These are phyloP conservation scores for Suillus fuscotomentosus DNA, from an alignment of 768 basidiomycete genomes.

Conservation along the genomic window DNA sequence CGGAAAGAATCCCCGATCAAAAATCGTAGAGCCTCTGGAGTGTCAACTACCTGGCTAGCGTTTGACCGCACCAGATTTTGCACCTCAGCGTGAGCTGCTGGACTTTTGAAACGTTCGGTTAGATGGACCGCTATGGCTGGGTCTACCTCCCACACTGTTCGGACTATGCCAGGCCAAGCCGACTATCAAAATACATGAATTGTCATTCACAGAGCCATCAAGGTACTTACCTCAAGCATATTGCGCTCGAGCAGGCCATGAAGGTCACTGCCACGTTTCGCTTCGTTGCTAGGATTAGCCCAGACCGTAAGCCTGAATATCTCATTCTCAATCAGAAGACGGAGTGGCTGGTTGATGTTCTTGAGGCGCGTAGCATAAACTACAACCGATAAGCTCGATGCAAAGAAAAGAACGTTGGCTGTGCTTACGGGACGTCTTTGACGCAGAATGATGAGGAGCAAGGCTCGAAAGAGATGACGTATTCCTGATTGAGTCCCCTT, in stretches of 20 bases:
- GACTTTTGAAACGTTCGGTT: constrained; percentile 83
- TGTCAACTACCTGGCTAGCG: constrained; percentile 64
- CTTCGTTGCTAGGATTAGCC: constrained; percentile 83
- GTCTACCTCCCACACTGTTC: constrained; percentile 77
- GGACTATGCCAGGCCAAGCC: constrained; percentile 66
- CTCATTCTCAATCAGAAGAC: constrained; percentile 88
- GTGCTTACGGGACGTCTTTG: constrained; percentile 41
- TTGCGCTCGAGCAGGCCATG: constrained; percentile 54
- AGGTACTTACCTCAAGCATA: constrained; percentile 54
- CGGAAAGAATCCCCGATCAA: constrained; percentile 76
- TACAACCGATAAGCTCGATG: constrained; percentile 21
- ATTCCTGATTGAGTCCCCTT: constrained; percentile 68
- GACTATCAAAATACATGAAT: constrained; percentile 33
- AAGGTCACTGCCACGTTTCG: constrained; percentile 64
- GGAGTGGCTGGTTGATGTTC: constrained; percentile 70
- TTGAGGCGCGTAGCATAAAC: constrained; percentile 63
- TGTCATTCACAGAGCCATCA: not conserved
- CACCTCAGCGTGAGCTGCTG: constrained; percentile 68
- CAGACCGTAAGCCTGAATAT: constrained; percentile 84
- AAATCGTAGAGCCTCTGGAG: constrained; percentile 79
- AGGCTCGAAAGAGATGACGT: constrained; percentile 60
- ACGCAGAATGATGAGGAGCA: constrained; percentile 46
- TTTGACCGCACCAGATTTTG: constrained; percentile 69
- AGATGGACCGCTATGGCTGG: constrained; percentile 83
- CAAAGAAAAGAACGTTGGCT: not conserved